These are phyloP conservation scores for Aspergillus nanangensis DNA, from an alignment of 495 filamentous ascomycete genomes.

Conservation along the genomic window DNA sequence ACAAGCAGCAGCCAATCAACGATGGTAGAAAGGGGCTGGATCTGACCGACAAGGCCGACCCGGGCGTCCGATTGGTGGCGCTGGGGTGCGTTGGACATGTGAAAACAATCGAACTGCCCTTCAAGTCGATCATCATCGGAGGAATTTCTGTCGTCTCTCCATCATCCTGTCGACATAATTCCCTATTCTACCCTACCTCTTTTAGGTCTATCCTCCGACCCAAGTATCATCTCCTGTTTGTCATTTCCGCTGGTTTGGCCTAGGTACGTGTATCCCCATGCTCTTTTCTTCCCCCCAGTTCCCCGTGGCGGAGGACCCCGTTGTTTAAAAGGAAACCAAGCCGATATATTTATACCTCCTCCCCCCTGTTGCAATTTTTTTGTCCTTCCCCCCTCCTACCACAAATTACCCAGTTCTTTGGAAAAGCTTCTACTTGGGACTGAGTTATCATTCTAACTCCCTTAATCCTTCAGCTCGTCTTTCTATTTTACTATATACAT, in stretches of 20 bases:
- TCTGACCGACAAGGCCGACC: constrained; percentile 1
- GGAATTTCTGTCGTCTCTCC: too few species aligned
- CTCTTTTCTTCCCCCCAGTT: background rate
- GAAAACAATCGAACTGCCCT: too few species aligned
- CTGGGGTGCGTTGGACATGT: constrained; percentile 1
- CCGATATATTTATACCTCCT: background rate
- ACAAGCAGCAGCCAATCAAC: constrained; percentile 15
- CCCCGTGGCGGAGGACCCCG: background rate
- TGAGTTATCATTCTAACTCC: too few species aligned
- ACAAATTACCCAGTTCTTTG: background rate
- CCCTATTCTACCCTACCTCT: too few species aligned
- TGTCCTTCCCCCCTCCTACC: background rate
- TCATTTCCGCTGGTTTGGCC: background rate
- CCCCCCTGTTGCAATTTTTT: background rate
- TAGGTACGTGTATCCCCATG: background rate
- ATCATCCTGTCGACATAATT: too few species aligned
- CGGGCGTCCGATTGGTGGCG: constrained; percentile 10
- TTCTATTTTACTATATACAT: too few species aligned
- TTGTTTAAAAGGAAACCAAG: background rate
- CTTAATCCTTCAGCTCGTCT: too few species aligned
- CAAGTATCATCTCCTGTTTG: constrained; percentile 5
- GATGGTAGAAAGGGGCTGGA: background rate
- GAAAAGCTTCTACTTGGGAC: too few species aligned
- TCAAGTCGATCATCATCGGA: too few species aligned
- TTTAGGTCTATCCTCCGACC: constrained; percentile 8